Evolutionary conservation across 2,329 filamentous ascomycete species (phyloP).

Genomic region (Nigrospora osmanthi): DNA sequence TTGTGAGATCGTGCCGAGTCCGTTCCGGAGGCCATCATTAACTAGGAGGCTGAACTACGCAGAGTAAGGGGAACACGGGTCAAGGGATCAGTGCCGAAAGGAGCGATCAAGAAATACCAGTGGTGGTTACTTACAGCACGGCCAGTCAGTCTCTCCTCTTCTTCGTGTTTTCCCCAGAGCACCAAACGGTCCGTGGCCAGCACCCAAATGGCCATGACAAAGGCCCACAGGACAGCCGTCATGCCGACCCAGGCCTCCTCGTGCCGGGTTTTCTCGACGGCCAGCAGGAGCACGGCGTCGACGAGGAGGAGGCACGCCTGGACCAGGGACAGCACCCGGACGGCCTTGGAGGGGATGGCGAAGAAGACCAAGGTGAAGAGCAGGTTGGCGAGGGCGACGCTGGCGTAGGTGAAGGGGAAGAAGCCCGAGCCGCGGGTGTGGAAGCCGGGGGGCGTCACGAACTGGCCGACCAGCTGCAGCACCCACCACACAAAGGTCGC

Average conservation of each 20-base stretch:
- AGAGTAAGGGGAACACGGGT: no score
- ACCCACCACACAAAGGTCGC: constrained; percentile 90
- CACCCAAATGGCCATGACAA: constrained; percentile 72
- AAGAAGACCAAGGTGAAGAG: constrained; percentile 81
- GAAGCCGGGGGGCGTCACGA: constrained; percentile 82
- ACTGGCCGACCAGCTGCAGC: constrained; percentile 77
- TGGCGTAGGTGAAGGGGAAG: constrained; percentile 79
- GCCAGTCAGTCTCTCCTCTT: constrained; percentile 87
- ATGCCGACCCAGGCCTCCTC: constrained; percentile 94
- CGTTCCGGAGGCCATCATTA: no score
- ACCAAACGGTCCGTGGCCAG: constrained; percentile 75
- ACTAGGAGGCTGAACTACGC: no score
- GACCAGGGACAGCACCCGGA: constrained; percentile 64
- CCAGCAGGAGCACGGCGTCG: constrained; percentile 71
- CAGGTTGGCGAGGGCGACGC: constrained; percentile 68
- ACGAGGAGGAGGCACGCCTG: constrained; percentile 61
- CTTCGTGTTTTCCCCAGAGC: constrained; percentile 84
- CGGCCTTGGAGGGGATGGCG: constrained; percentile 69
- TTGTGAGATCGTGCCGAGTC: no score
- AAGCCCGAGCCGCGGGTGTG: constrained; percentile 87
- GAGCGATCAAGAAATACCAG: no score
- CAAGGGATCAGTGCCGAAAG: no score
- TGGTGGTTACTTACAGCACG: constrained; percentile 37
- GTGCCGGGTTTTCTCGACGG: constrained; percentile 64
- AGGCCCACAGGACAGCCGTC: constrained; percentile 72